A percentile compares a stretch with the other conserved stretches of the same genome.
phyloP scores from a whole-genome alignment of 352 stramenopile genomes.

The Stephanocyclus meneghinianus region DNA sequence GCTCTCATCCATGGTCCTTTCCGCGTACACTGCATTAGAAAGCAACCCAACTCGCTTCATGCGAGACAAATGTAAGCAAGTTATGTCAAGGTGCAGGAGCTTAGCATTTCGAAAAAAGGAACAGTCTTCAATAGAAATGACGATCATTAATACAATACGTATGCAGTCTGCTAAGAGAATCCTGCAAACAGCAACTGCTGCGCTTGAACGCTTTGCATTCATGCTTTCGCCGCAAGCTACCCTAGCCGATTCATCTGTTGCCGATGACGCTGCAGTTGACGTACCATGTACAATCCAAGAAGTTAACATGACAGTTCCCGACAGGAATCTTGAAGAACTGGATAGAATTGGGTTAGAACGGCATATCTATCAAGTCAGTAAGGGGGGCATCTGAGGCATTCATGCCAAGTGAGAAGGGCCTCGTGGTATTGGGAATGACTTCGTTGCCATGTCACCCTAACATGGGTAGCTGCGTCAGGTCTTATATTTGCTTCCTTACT shows the following conservation, averaged over 20 bases:
- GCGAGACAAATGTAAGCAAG: constrained; percentile 26
- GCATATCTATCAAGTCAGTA: constrained; percentile 18
- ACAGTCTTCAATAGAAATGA: constrained; percentile 10
- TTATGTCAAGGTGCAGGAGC: constrained; percentile 36
- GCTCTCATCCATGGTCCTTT: constrained; percentile 34
- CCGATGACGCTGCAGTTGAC: too few species aligned
- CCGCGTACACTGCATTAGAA: constrained; percentile 38
- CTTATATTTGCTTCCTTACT: constrained; percentile 42
- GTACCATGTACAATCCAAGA: constrained; percentile 28
- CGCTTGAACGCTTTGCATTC: constrained; percentile 25
- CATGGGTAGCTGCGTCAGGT: constrained; percentile 36
- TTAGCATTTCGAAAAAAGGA: constrained; percentile 16
- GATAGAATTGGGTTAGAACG: constrained; percentile 38
- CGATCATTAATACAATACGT: constrained; percentile 22
- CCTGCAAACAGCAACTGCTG: constrained; percentile 38
- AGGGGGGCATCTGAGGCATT: constrained; percentile 10
- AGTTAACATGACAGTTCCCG: constrained; percentile 32
- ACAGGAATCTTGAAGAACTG: constrained; percentile 21
- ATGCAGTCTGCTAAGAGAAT: constrained; percentile 33
- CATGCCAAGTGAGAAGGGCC: constrained; percentile 4
- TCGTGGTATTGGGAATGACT: constrained; percentile 18
- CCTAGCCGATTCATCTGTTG: constrained; percentile 1
- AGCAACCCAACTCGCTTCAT: neutral
- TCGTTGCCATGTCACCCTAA: constrained; percentile 4
- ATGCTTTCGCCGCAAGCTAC: constrained; percentile 17